These are phyloP conservation scores for Fragilariopsis cylindrus DNA, from an alignment of 108 stramenopile genomes.

Conservation along the genomic window DNA sequence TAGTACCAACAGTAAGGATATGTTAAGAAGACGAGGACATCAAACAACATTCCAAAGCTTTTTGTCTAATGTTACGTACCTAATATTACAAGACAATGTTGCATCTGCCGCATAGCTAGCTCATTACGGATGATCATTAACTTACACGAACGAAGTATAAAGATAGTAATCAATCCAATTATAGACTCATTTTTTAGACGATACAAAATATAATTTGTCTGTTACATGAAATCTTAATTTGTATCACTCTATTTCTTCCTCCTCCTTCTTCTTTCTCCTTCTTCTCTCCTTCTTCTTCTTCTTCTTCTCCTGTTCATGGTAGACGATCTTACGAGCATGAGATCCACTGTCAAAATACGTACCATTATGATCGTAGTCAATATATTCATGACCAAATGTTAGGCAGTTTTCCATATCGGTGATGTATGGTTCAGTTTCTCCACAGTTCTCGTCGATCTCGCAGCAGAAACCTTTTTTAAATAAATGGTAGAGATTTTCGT, in stretches of 20 bases:
- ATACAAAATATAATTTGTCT: background rate
- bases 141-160: background rate
- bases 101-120: conserved; percentile 8
- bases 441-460: conserved; percentile 33
- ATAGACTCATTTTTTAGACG: background rate
- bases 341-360: conserved; percentile 3
- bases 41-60: conserved; percentile 8
- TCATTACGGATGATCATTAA: background rate
- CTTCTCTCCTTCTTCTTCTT: background rate
- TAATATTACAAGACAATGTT: conserved; percentile 3
- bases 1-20: conserved; percentile 1
- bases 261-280: background rate
- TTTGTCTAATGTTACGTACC: conserved; percentile 11
- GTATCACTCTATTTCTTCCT: too few relatives aligned
- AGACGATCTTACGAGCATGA: conserved; percentile 2
- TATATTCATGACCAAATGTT: conserved; percentile 19
- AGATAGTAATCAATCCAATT: too few relatives aligned
- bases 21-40: background rate
- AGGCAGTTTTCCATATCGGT: conserved; percentile 26
- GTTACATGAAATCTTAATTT: too few relatives aligned
- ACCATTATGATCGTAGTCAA: background rate
- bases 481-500: background rate
- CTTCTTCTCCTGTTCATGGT: background rate
- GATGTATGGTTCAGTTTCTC: conserved; percentile 11
- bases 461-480: conserved; percentile 19